Evolutionary conservation across 805 yeast species (phyloP).

Genomic region (Lipomyces orientalis): DNA sequence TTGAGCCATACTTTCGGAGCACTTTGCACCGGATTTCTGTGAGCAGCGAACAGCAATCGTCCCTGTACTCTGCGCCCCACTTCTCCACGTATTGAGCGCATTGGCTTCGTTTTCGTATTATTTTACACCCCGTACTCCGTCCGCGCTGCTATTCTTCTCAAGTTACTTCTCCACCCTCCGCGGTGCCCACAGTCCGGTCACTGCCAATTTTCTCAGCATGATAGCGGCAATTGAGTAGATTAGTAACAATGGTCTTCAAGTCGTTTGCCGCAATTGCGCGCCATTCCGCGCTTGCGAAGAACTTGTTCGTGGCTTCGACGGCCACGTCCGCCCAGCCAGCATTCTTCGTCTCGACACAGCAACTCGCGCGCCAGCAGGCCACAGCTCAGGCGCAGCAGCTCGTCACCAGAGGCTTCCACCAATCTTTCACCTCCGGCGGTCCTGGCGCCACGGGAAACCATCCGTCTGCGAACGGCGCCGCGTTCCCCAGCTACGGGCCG

Average conservation of each 20-base stretch:
- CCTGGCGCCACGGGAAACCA: slow-evolving; percentile 7
- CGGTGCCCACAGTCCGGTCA: not conserved
- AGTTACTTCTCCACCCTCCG: not conserved
- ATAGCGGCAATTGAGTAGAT: not conserved
- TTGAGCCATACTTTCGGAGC: not conserved
- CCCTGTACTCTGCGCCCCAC: not conserved
- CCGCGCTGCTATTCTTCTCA: not conserved
- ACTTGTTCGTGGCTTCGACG: slow-evolving; percentile 46
- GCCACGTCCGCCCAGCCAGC: slow-evolving; percentile 44
- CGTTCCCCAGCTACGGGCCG: slow-evolving; percentile 32
- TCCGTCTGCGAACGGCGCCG: slow-evolving; percentile 34
- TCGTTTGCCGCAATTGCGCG: slow-evolving; percentile 47
- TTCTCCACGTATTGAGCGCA: not conserved
- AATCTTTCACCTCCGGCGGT: slow-evolving; percentile 31
- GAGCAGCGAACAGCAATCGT: not conserved
- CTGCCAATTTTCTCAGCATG: not conserved
- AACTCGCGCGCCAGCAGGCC: slow-evolving; percentile 47
- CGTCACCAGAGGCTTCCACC: slow-evolving; percentile 27
- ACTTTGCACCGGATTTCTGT: not conserved
- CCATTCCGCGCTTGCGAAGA: slow-evolving; percentile 49
- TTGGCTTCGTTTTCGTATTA: too few species aligned
- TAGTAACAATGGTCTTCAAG: slow-evolving; percentile 46
- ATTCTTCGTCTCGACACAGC: slow-evolving; percentile 50
- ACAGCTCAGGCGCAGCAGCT: slow-evolving; percentile 43
- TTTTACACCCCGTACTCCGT: too few species aligned